A percentile compares a stretch with the other conserved stretches of the same genome.
Evolutionary conservation across 306 rosid species (phyloP).

Genomic region (Casuarina cunninghamiana): DNA sequence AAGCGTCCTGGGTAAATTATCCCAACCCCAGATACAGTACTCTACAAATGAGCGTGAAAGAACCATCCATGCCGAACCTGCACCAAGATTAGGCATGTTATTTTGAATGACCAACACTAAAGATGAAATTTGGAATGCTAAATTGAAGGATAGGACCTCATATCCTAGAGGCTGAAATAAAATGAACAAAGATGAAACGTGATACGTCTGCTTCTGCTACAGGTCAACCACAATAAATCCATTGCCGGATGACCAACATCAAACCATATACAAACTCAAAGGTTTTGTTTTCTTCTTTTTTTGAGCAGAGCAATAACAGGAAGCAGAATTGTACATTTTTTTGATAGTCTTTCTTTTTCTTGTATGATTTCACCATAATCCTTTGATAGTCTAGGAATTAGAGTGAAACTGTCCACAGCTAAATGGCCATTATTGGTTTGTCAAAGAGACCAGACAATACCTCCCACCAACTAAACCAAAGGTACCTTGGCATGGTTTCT

Average conservation of each 20-base stretch:
- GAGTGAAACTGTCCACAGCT: neutral
- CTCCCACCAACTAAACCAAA: neutral
- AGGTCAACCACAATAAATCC: neutral
- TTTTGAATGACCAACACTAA: neutral
- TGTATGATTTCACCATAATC: too few species aligned
- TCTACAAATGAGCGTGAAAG: constrained; percentile 80
- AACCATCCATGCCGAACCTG: constrained; percentile 99
- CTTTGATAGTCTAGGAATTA: too few species aligned
- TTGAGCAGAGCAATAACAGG: neutral
- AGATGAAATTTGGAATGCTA: neutral
- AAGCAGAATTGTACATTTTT: neutral
- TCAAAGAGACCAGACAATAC: constrained; percentile 5
- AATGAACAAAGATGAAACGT: neutral
- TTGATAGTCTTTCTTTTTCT: too few species aligned
- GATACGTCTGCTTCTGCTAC: neutral
- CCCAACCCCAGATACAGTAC: constrained; percentile 90
- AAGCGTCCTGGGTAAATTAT: constrained; percentile 87
- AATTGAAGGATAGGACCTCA: neutral
- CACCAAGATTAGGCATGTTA: constrained; percentile 20
- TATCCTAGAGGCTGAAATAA: neutral
- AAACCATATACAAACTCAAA: neutral
- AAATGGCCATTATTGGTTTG: neutral
- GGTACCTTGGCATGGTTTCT: too few species aligned
- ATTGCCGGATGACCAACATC: neutral
- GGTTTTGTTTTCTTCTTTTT: neutral